Conservation (phyloP, 345 rosid genomes). For the Lepidium aucheri region DNA sequence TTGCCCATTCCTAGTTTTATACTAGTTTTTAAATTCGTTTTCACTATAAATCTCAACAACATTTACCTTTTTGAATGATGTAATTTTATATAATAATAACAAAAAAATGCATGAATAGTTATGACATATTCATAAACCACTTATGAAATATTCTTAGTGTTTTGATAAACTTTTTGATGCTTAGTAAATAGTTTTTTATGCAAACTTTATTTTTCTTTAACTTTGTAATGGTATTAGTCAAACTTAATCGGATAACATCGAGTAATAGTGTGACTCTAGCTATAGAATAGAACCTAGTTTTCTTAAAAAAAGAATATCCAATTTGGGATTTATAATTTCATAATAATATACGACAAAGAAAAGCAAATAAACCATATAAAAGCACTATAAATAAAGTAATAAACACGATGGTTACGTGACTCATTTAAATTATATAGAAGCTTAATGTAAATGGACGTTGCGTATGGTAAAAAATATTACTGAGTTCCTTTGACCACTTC, state of each 20-base stretch:
- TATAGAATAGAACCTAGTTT: not conserved
- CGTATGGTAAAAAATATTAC: not conserved
- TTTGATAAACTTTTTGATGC: no score
- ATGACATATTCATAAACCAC: no score
- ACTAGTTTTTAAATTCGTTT: not conserved
- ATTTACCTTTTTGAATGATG: not conserved
- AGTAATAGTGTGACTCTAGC: not conserved
- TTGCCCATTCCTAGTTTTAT: not conserved
- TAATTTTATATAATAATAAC: not conserved
- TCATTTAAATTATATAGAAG: not conserved
- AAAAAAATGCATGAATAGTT: not conserved
- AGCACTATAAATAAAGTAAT: not conserved
- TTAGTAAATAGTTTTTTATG: no score
- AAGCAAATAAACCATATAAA: not conserved
- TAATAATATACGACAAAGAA: not conserved
- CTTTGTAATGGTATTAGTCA: not conserved
- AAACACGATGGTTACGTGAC: not conserved
- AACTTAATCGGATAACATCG: not conserved
- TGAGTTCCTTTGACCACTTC: not conserved
- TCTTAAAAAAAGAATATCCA: not conserved
- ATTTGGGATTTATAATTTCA: not conserved
- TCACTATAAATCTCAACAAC: not conserved
- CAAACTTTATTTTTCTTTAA: no score
- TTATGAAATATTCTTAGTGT: no score
- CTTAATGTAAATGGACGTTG: not conserved